These are phyloP conservation scores for Alternaria viburni DNA, from an alignment of 2,329 filamentous ascomycete genomes.

Conservation along the genomic window DNA sequence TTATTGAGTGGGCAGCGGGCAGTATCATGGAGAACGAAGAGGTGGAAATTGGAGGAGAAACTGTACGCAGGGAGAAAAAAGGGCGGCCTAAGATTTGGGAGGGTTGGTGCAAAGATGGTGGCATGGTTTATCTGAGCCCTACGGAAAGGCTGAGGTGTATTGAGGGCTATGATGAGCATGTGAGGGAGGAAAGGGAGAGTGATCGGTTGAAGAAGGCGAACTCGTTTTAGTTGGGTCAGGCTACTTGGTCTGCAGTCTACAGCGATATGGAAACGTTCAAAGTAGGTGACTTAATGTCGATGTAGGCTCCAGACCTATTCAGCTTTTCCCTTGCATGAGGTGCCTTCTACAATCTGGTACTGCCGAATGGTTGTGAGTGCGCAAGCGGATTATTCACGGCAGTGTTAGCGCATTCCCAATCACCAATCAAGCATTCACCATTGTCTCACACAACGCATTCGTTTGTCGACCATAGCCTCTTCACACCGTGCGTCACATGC, in stretches of 20 bases:
- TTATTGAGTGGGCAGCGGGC: background rate
- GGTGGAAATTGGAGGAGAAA: background rate
- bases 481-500: background rate
- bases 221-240: background rate
- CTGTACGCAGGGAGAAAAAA: background rate
- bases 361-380: background rate
- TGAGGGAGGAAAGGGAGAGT: background rate
- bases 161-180: background rate
- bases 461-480: constrained; percentile 2
- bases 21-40: background rate
- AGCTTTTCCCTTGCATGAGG: too few species aligned
- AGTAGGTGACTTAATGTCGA: too few species aligned
- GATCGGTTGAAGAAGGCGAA: background rate
- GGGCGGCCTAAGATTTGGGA: background rate
- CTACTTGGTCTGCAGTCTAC: too few species aligned
- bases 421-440: background rate
- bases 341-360: background rate
- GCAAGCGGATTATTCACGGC: background rate
- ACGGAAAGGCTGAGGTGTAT: background rate
- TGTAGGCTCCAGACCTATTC: too few species aligned
- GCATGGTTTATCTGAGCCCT: background rate
- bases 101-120: background rate
- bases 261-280: too few species aligned
- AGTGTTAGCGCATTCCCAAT: background rate
- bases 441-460: constrained; percentile 1